Conservation (phyloP, 1,284 basidiomycete species). For the Moesziomyces parantarcticus region DNA sequence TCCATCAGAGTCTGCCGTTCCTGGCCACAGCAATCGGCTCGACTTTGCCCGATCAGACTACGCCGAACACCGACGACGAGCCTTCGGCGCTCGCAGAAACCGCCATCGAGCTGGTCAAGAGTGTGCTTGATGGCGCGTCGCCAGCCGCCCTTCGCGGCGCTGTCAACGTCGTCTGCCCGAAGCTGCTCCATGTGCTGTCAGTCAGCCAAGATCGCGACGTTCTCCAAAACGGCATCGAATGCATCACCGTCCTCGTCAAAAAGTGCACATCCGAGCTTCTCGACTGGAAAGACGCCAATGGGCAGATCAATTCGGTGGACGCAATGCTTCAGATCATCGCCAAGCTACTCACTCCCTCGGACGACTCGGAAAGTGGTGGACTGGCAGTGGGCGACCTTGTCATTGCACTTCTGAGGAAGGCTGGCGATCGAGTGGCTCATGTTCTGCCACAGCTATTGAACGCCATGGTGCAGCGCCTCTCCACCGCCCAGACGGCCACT, state of each 20-base stretch:
- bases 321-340: slow-evolving; percentile 57
- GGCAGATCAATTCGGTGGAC: slow-evolving; percentile 26
- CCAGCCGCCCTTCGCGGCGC: slow-evolving; percentile 83
- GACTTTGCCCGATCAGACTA: slow-evolving; percentile 30
- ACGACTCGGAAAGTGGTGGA: slow-evolving; percentile 75
- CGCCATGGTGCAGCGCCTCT: slow-evolving; percentile 83
- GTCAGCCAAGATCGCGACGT: slow-evolving; percentile 53
- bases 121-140: slow-evolving; percentile 76
- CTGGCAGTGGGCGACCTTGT: slow-evolving; percentile 93
- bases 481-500: slow-evolving; percentile 83
- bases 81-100: slow-evolving; percentile 42
- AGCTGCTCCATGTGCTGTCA: slow-evolving; percentile 38
- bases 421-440: slow-evolving; percentile 78
- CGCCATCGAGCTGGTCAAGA: slow-evolving; percentile 77
- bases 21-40: slow-evolving; percentile 76
- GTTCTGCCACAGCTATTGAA: slow-evolving; percentile 86
- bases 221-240: slow-evolving; percentile 80
- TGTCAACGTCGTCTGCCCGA: slow-evolving; percentile 50
- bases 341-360: slow-evolving; percentile 49
- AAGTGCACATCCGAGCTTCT: slow-evolving; percentile 86
- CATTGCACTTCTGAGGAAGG: slow-evolving; percentile 85
- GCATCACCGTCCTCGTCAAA: slow-evolving; percentile 83
- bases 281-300: slow-evolving; percentile 69
- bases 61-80: slow-evolving; percentile 16
- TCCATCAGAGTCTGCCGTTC: slow-evolving; percentile 78